Evolutionary conservation across 495 filamentous ascomycete species (phyloP), one percentile per base, ranked within the genome.

Genomic region (Chlorociboria aeruginascens): DNA sequence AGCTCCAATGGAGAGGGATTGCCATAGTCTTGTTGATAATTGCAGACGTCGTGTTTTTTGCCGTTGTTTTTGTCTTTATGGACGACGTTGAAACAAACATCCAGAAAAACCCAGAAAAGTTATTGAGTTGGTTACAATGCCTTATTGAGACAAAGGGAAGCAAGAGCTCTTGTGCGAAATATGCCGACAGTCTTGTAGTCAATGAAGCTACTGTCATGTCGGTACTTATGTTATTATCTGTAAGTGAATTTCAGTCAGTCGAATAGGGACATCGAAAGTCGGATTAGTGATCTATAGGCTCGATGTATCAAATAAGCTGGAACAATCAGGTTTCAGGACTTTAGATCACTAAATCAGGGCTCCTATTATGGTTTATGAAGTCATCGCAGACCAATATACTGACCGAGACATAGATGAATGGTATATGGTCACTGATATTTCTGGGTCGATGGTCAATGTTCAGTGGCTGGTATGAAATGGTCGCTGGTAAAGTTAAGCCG

Each of bases 1-100:
- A 82, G 59, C 72, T 98, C 3, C 92, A 98, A 64, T 98, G 92
- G 92, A 74, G 93, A 50, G 88, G 88, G 40, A 86, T 94, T 39
- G 75, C 77, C 25, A 80, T 96, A 36, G 87, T 95, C 16, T 67
- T 89, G 31, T 78, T 95, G 56, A 93, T 97, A 51, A 71, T 96
- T 46, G 74, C 76, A 38, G 88, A 96, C 61, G 85, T 95, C 39
- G 78, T 97, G 52, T 89, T 93, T 70, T 90, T 97, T 60, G 80
- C 88, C 8, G 74, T 93, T 14, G 74, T 95, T 47, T 97, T 96
- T 63, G 78, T 97, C 48, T 81, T 83, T 57, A 72, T 94, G 53
- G 85, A 98, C 62, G 76, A 74, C 38, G 76, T 82, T 6, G 69
- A 83, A 8, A 62, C 74, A 40, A 60, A 72, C 30, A 77, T 77